Evolutionary conservation across 2,329 filamentous ascomycete species (phyloP).

Genomic region (Bipolaris victoriae): DNA sequence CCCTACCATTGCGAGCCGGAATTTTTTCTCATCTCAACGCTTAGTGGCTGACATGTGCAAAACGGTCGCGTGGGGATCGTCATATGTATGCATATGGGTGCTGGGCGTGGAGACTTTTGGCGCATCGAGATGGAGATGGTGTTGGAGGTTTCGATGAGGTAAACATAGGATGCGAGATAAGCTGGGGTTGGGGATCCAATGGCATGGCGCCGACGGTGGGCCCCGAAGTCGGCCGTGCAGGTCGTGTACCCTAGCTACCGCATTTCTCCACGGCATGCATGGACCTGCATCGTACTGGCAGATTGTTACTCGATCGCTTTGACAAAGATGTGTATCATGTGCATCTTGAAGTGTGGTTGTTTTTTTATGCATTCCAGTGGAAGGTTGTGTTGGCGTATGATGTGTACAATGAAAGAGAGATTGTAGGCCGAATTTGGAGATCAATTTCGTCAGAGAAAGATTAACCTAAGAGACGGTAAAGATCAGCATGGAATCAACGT

Average conservation of each 20-base stretch:
- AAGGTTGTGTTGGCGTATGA: no score
- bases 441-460: neutral
- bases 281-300: slow-evolving; percentile 7
- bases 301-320: slow-evolving; percentile 22
- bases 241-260: neutral
- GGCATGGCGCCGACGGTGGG: slow-evolving; percentile 1
- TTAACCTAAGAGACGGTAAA: neutral
- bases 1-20: slow-evolving; percentile 13
- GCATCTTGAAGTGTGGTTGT: neutral
- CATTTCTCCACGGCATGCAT: slow-evolving; percentile 20
- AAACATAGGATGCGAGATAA: slow-evolving; percentile 33
- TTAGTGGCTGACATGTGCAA: slow-evolving; percentile 19
- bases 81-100: neutral
- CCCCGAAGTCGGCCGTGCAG: slow-evolving; percentile 12
- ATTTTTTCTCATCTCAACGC: slow-evolving; percentile 1
- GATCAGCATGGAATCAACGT: neutral
- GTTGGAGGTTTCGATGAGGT: slow-evolving; percentile 33
- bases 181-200: slow-evolving; percentile 22
- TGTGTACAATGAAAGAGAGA: neutral
- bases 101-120: slow-evolving; percentile 26
- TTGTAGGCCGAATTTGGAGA: neutral
- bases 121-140: slow-evolving; percentile 12
- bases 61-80: neutral
- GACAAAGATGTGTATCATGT: slow-evolving; percentile 12
- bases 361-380: neutral